phyloP scores from a whole-genome alignment of 169 alveolate genomes.

The Miamiensis avidus region DNA sequence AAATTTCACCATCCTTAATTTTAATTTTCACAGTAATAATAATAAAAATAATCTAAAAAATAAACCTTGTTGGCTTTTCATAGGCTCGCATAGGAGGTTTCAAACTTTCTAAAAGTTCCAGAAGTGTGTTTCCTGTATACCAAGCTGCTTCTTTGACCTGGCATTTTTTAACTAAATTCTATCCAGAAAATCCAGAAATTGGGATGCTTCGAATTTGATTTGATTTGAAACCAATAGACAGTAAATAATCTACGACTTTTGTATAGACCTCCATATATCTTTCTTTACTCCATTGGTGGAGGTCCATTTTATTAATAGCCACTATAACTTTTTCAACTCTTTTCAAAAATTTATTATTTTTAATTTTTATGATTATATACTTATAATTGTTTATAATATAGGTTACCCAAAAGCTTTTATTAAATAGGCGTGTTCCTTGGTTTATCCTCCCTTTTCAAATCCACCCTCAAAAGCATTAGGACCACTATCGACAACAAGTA shows the following conservation, averaged over 20 bases:
- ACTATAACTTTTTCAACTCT: constrained; percentile 63
- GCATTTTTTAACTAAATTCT: constrained; percentile 55
- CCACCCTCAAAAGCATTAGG: constrained; percentile 64
- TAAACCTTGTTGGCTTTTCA: constrained; percentile 62
- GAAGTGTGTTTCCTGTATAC: constrained; percentile 61
- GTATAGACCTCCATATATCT: constrained; percentile 47
- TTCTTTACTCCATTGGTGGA: constrained; percentile 67
- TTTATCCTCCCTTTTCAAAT: constrained; percentile 63
- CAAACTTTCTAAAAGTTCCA: constrained; percentile 54
- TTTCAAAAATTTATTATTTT: no score
- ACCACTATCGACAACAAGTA: constrained; percentile 66
- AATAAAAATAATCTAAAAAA: constrained; percentile 18
- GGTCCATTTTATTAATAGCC: constrained; percentile 75
- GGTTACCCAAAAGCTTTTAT: constrained; percentile 59
- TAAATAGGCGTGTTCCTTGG: constrained; percentile 76
- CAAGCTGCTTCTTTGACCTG: constrained; percentile 50
- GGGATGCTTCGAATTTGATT: constrained; percentile 60
- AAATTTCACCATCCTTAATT: not conserved
- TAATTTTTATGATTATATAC: no score
- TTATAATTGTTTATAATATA: no score
- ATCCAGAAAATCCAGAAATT: constrained; percentile 68
- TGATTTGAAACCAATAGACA: constrained; percentile 50
- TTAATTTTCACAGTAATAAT: not conserved
- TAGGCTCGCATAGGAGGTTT: constrained; percentile 45
- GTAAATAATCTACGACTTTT: constrained; percentile 24